Conservation (phyloP, 495 filamentous ascomycete genomes). For the Beverwykella pulmonaria region DNA sequence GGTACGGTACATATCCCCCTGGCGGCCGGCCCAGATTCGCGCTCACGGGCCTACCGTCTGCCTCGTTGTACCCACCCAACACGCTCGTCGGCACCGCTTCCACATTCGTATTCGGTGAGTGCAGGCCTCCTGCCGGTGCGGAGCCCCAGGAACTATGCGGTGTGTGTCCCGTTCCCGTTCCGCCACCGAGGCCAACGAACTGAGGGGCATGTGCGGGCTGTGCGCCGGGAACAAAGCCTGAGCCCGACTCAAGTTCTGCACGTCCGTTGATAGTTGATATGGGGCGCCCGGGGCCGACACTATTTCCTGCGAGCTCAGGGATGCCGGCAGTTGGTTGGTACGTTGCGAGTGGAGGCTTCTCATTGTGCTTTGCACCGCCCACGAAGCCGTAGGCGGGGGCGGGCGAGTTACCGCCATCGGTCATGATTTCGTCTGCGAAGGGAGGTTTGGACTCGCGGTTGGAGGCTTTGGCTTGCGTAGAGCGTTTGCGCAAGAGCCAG, state of each 20-base stretch:
- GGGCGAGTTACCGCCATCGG: not conserved
- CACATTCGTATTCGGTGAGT: conserved; percentile 22
- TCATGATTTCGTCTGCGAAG: not conserved
- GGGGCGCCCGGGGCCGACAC: conserved; percentile 26
- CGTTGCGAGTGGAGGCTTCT: not conserved
- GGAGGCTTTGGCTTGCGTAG: not conserved
- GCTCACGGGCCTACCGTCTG: not conserved
- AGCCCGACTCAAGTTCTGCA: conserved; percentile 21
- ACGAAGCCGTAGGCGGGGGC: conserved; percentile 9
- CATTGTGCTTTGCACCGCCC: conserved; percentile 27
- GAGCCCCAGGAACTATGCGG: conserved; percentile 25
- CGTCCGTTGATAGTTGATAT: conserved; percentile 20
- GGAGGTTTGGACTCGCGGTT: conserved; percentile 5
- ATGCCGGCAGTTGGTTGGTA: not conserved
- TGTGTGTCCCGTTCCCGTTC: conserved; percentile 13
- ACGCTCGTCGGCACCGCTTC: not conserved
- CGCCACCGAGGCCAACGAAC: conserved; percentile 27
- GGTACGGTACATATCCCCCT: conserved; percentile 30
- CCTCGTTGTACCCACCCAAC: not conserved
- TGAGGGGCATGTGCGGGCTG: conserved; percentile 13
- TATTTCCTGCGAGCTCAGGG: conserved; percentile 18
- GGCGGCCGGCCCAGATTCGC: not conserved
- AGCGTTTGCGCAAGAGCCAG: conserved; percentile 27
- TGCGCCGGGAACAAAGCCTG: conserved; percentile 7
- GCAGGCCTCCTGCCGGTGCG: conserved; percentile 26